phyloP scores from a whole-genome alignment of 2,329 filamentous ascomycete genomes.

The Aspergillus persii region DNA sequence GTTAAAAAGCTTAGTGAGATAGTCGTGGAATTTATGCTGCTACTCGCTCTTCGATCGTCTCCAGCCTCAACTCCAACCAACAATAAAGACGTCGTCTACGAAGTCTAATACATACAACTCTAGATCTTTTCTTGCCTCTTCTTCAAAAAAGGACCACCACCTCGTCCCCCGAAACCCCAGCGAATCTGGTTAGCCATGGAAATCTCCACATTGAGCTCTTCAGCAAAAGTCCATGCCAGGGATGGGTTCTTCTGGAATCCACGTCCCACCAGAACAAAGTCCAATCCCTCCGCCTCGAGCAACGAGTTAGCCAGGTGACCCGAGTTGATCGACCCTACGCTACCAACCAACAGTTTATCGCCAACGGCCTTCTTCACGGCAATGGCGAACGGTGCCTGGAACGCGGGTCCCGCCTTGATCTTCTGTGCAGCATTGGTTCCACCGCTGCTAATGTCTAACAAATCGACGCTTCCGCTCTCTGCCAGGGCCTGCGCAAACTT shows the following conservation, averaged over 20 bases:
- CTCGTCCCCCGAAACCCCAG: conserved; percentile 49
- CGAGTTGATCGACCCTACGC: conserved; percentile 71
- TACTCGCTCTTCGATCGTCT: no score
- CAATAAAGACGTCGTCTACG: neutral
- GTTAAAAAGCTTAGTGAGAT: no score
- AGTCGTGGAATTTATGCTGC: no score
- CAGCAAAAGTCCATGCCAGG: conserved; percentile 69
- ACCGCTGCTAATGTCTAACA: conserved; percentile 71
- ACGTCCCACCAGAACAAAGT: conserved; percentile 69
- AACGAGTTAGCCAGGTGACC: conserved; percentile 66
- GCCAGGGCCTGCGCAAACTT: conserved; percentile 66
- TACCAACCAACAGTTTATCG: conserved; percentile 66
- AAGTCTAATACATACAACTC: neutral
- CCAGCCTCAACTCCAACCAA: neutral
- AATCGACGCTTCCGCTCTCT: conserved; percentile 66
- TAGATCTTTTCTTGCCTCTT: conserved; percentile 6
- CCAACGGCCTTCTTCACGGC: conserved; percentile 69
- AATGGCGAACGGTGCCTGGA: conserved; percentile 72
- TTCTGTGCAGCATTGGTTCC: conserved; percentile 27
- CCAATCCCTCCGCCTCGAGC: conserved; percentile 53
- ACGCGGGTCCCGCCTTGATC: conserved; percentile 55
- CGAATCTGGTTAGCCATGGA: conserved; percentile 70
- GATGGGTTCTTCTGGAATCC: conserved; percentile 81
- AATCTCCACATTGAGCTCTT: conserved; percentile 68
- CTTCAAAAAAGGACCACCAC: conserved; percentile 14